phyloP scores from a whole-genome alignment of 2,329 filamentous ascomycete genomes.

The Cladosporium sp. region DNA sequence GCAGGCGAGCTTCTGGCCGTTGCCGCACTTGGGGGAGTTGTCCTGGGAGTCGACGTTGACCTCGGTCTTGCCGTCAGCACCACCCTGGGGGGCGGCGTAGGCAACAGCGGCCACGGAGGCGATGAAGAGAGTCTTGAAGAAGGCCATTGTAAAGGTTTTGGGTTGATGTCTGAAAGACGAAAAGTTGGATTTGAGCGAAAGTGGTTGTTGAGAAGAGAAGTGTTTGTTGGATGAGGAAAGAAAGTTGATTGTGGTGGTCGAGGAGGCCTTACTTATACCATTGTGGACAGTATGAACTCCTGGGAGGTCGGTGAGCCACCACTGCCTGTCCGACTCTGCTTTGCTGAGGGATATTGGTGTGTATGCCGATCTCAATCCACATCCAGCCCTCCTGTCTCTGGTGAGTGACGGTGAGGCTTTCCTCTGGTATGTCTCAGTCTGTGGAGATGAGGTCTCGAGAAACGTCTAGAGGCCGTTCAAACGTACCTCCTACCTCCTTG shows the following conservation, averaged over 20 bases:
- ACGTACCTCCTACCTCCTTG: not conserved
- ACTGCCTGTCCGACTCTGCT: not conserved
- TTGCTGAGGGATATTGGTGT: constrained; percentile 3
- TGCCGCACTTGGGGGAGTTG: constrained; percentile 2
- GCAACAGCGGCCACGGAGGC: constrained; percentile 13
- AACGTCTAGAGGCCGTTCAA: not conserved
- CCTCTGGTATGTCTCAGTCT: constrained; percentile 6
- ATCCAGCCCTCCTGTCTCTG: constrained; percentile 9
- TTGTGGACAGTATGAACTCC: not conserved
- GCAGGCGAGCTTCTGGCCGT: constrained; percentile 12
- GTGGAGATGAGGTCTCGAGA: constrained; percentile 12
- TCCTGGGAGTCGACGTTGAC: constrained; percentile 1
- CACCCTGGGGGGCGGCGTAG: constrained; percentile 8
- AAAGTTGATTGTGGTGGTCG: constrained; percentile 9
- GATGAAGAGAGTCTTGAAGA: constrained; percentile 14
- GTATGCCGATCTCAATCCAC: constrained; percentile 11
- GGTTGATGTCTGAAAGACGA: constrained; percentile 13
- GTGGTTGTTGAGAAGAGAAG: constrained; percentile 13
- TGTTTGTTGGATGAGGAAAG: constrained; percentile 11
- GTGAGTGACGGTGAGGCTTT: not conserved
- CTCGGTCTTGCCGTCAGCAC: constrained; percentile 6
- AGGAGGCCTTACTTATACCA: constrained; percentile 12
- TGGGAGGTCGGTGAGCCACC: constrained; percentile 8
- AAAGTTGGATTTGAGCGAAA: constrained; percentile 10
- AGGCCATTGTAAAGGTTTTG: constrained; percentile 13